Base-by-base conservation (phyloP, 164 flowering plant genomes). In the Magnolia kwangsiensis region DNA sequence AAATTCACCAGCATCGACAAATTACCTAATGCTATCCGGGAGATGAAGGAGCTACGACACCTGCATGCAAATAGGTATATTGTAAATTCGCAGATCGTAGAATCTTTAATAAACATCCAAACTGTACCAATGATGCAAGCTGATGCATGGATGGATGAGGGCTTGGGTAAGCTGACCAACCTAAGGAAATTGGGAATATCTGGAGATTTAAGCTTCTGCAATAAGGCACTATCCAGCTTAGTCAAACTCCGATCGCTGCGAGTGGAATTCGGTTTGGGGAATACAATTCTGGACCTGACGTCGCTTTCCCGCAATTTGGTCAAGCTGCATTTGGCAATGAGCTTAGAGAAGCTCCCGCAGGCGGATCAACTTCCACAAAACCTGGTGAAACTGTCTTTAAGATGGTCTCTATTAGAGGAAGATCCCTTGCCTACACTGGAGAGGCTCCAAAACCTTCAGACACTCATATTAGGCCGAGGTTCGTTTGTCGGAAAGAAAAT, bases 401-500 rank as follows among this genome's bases (percentile, higher is more conserved):
- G 21, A 59, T 49, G 65, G 21, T 51, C 63, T 8, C 1, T 2
- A 8, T 4, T 72, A 18, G 20, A 24, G 63, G 61, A 72, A 55
- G 64, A 72, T 13, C 14, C 16, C 13, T 5, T 72, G n/a, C 1
- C 31, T 1, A 72, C n/a, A 14, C 10, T 72, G 63, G 10, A 72
- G 64, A 24, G 3, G 64, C 23, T 72, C 19, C 74, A 58, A 58
- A 13, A 23, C 37, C 74, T 72, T 3, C 16, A 3, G 9, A 13
- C 23, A 20, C 49, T 51, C 21, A 6, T 3, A 6, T 72, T 72
- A 45, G 31, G 45, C 13, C 23, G 9, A 7, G 18, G 23, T 20
- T 51, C 74, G 10, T 72, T 78, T 51, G 81, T 82, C 11, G 81
- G 65, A 66, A 82, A 74, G 71, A 16, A 51, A 58, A 72, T 72